These are phyloP conservation scores for Sarocladium kiliense DNA, from an alignment of 2,329 filamentous ascomycete species.

Conservation along the genomic window DNA sequence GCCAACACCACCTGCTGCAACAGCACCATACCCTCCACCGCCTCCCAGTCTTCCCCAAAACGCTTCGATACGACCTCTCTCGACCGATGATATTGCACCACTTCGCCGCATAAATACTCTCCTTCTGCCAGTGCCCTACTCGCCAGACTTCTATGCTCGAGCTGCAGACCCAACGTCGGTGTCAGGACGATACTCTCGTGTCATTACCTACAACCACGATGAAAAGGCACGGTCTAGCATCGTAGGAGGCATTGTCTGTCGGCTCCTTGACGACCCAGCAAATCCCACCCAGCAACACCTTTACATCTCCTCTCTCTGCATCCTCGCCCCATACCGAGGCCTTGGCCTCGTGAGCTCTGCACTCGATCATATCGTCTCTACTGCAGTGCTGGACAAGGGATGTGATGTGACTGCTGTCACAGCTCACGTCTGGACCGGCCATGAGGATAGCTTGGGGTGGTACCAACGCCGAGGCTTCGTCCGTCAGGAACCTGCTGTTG, in stretches of 20 bases:
- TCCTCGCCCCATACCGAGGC: constrained; percentile 58
- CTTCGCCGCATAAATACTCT: constrained; percentile 61
- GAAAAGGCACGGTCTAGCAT: constrained; percentile 38
- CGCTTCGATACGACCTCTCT: constrained; percentile 48
- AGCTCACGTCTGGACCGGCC: constrained; percentile 65
- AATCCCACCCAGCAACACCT: constrained; percentile 28
- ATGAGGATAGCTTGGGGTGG: constrained; percentile 58
- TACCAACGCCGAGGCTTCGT: constrained; percentile 54
- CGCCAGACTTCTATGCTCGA: constrained; percentile 57
- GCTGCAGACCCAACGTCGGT: constrained; percentile 43
- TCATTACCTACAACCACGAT: constrained; percentile 51
- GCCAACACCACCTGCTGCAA: constrained; percentile 12
- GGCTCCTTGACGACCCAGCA: constrained; percentile 35
- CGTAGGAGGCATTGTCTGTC: constrained; percentile 57
- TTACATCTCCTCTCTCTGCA: constrained; percentile 60
- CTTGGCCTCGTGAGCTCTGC: constrained; percentile 55
- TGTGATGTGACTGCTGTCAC: constrained; percentile 43
- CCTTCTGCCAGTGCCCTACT: constrained; percentile 58
- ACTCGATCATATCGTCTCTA: constrained; percentile 45
- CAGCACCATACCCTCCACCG: constrained; percentile 22
- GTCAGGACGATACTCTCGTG: constrained; percentile 52
- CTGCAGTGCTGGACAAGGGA: constrained; percentile 27
- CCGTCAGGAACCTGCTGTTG: constrained; percentile 33
- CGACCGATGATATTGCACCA: constrained; percentile 46
- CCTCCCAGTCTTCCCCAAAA: constrained; percentile 36